phyloP scores from a whole-genome alignment of 1,139 yeast genomes.

The Entelexis paramagnoliae region DNA sequence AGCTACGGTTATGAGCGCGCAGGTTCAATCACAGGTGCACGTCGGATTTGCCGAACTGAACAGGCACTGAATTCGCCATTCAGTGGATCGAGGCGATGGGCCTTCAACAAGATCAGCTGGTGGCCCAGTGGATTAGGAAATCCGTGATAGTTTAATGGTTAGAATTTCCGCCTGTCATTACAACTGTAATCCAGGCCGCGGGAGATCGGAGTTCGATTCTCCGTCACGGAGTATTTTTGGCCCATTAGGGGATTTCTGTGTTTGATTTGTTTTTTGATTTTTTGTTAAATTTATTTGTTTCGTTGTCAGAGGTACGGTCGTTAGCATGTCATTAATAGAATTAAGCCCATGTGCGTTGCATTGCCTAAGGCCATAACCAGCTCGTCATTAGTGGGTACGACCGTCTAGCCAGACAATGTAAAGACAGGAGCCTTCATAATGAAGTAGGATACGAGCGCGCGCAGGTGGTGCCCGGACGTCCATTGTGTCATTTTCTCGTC shows the following conservation, averaged over 20 bases:
- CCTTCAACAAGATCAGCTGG: not conserved
- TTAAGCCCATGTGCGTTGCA: too few relatives aligned
- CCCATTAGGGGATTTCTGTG: too few relatives aligned
- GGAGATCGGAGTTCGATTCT: constrained; percentile 23
- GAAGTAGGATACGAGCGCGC: not conserved
- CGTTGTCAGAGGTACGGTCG: too few relatives aligned
- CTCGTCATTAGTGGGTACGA: too few relatives aligned
- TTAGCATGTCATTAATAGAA: too few relatives aligned
- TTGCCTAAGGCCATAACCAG: too few relatives aligned
- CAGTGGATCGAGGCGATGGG: too few relatives aligned
- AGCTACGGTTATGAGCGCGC: too few relatives aligned
- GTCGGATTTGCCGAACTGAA: too few relatives aligned
- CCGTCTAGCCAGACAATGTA: not conserved
- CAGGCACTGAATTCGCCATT: not conserved
- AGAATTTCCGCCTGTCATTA: constrained; percentile 22
- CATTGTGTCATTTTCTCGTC: not conserved
- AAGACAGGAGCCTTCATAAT: not conserved
- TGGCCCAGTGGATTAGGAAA: constrained; percentile 1
- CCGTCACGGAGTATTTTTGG: constrained; percentile 20
- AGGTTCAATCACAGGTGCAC: too few relatives aligned
- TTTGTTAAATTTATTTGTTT: not conserved
- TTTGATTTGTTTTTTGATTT: not conserved
- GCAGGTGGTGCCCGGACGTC: not conserved
- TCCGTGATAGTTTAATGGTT: constrained; percentile 22
- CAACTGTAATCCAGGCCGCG: constrained; percentile 16